These are phyloP conservation scores for Mycena galopus DNA, from an alignment of 768 basidiomycete genomes.

Conservation along the genomic window DNA sequence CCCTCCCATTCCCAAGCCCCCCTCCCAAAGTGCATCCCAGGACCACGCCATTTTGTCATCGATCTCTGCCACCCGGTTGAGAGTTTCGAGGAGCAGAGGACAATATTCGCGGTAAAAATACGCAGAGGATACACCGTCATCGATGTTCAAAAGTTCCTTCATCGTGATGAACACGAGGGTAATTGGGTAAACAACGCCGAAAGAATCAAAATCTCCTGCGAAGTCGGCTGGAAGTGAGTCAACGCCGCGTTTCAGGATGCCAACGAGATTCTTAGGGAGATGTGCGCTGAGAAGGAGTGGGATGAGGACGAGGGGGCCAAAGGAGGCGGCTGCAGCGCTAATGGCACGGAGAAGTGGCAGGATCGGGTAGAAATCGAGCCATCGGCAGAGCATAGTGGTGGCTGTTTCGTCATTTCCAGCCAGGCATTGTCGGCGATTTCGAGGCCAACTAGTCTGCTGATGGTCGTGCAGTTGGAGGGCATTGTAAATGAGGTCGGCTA, in stretches of 20 bases:
- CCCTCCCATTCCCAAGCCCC: conserved; percentile 5
- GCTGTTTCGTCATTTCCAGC: conserved; percentile 21
- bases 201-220: neutral
- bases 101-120: conserved; percentile 31
- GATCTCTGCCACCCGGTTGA: conserved; percentile 23
- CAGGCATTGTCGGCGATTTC: conserved; percentile 13
- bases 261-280: conserved; percentile 30
- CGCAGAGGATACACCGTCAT: conserved; percentile 27
- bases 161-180: conserved; percentile 24
- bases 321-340: conserved; percentile 11
- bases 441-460: conserved; percentile 10
- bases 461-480: conserved; percentile 11
- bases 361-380: conserved; percentile 27
- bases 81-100: conserved; percentile 22
- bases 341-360: conserved; percentile 29
- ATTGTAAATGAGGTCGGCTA: conserved; percentile 22
- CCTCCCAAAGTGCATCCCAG: neutral
- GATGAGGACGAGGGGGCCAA: conserved; percentile 16
- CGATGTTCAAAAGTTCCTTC: neutral
- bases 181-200: conserved; percentile 25
- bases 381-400: conserved; percentile 27
- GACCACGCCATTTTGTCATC: conserved; percentile 5
- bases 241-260: conserved; percentile 27
- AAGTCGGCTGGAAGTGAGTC: conserved; percentile 25
- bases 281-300: conserved; percentile 31